Percentiles rank a stretch among this genome's conserved stretches.
phyloP scores from a whole-genome alignment of 805 yeast genomes.

The Wickerhamomyces strasburgensis region DNA sequence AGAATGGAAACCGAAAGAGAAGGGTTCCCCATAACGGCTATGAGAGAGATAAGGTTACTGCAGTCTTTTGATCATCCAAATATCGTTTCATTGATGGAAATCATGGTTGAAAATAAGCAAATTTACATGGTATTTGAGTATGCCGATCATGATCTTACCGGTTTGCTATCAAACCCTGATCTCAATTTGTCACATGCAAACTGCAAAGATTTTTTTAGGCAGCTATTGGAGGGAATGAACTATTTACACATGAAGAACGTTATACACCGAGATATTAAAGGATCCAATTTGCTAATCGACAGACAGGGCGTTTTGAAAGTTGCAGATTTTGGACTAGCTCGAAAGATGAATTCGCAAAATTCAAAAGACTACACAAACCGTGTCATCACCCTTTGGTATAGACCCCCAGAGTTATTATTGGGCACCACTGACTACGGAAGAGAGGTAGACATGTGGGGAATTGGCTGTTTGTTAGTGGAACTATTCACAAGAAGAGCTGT shows the following conservation, averaged over 20 bases:
- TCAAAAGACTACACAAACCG: conserved; percentile 81
- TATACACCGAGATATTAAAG: conserved; percentile 78
- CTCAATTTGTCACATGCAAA: conserved; percentile 58
- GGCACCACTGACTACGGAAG: conserved; percentile 89
- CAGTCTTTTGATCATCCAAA: conserved; percentile 81
- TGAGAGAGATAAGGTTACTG: conserved; percentile 81
- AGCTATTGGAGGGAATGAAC: conserved; percentile 60
- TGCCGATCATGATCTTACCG: conserved; percentile 89
- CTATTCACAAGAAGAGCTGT: conserved; percentile 68
- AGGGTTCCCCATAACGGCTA: conserved; percentile 94
- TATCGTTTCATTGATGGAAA: conserved; percentile 77
- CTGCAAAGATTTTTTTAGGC: conserved; percentile 61
- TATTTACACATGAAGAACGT: conserved; percentile 66
- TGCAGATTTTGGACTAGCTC: conserved; percentile 80
- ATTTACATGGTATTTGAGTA: conserved; percentile 91
- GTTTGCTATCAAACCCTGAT: conserved; percentile 73
- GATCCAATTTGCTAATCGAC: conserved; percentile 69
- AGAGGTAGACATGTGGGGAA: conserved; percentile 96
- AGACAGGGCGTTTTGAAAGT: conserved; percentile 59
- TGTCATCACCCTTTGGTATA: conserved; percentile 94
- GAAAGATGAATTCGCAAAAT: conserved; percentile 59
- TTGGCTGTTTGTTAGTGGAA: conserved; percentile 87
- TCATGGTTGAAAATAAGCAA: conserved; percentile 73
- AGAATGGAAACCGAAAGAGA: conserved; percentile 85
- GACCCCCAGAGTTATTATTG: conserved; percentile 90